These are phyloP conservation scores for Filosporella fistucella DNA, from an alignment of 495 filamentous ascomycete genomes.

Conservation along the genomic window DNA sequence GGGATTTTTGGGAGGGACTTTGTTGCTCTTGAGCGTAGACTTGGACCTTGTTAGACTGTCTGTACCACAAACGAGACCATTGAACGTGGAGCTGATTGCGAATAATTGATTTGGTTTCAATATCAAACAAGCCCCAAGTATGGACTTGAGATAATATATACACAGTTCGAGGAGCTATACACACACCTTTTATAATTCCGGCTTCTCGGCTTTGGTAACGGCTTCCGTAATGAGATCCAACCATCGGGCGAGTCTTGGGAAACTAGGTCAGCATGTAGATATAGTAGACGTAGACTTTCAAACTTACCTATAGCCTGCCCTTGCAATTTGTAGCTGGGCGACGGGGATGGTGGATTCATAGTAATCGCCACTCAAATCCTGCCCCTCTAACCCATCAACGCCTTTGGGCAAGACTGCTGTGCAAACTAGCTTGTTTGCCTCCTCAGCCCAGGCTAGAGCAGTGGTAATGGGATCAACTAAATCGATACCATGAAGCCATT, in stretches of 20 bases:
- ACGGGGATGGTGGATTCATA: conserved; percentile 56
- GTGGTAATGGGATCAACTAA: conserved; percentile 38
- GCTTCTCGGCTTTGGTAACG: too few relatives aligned
- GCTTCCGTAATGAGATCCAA: conserved; percentile 22
- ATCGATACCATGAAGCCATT: conserved; percentile 49
- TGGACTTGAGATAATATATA: too few relatives aligned
- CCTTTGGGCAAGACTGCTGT: conserved; percentile 53
- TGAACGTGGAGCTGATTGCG: neutral
- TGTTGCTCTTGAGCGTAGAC: too few relatives aligned
- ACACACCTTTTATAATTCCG: neutral
- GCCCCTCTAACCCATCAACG: conserved; percentile 41
- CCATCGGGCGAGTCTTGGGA: conserved; percentile 17
- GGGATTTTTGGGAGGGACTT: neutral
- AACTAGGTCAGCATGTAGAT: neutral
- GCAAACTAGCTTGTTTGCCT: conserved; percentile 59
- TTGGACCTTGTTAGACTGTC: too few relatives aligned
- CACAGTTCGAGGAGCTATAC: too few relatives aligned
- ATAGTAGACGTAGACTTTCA: too few relatives aligned
- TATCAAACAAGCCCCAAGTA: too few relatives aligned
- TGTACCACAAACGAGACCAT: too few relatives aligned
- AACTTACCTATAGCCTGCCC: conserved; percentile 58
- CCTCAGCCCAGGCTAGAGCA: conserved; percentile 55
- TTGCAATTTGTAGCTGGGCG: conserved; percentile 70
- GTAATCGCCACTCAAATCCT: conserved; percentile 60
- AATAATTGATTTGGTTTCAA: neutral